phyloP scores from a whole-genome alignment of 1,284 basidiomycete species.

The Puccinia novopanici region DNA sequence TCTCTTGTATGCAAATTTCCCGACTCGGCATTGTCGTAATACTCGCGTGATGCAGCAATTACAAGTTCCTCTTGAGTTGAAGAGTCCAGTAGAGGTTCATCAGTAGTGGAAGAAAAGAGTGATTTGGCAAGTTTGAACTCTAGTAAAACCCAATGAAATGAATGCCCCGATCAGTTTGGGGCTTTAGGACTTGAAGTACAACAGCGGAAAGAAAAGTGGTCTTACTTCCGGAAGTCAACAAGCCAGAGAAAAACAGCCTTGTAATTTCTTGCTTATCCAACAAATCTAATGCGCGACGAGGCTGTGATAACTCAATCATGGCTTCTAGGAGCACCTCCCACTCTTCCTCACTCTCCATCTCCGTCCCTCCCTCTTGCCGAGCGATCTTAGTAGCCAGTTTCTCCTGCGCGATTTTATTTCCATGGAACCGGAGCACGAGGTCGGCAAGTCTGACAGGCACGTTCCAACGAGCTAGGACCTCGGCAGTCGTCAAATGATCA shows the following conservation, averaged over 20 bases:
- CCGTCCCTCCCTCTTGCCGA: slow-evolving; percentile 65
- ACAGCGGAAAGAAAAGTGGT: neutral
- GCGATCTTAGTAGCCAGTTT: slow-evolving; percentile 83
- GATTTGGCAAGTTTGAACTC: slow-evolving; percentile 75
- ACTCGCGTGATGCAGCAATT: slow-evolving; percentile 75
- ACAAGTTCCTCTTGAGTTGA: slow-evolving; percentile 73
- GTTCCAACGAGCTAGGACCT: slow-evolving; percentile 82
- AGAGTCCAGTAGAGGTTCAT: slow-evolving; percentile 65
- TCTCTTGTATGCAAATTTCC: slow-evolving; percentile 88
- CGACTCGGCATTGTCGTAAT: slow-evolving; percentile 87
- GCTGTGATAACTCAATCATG: slow-evolving; percentile 77
- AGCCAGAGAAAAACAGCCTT: slow-evolving; percentile 76
- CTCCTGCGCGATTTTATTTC: slow-evolving; percentile 71
- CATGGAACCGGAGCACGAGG: slow-evolving; percentile 79
- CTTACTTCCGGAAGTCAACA: slow-evolving; percentile 82
- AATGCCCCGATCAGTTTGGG: neutral
- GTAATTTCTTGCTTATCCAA: slow-evolving; percentile 71
- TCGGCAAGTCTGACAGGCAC: slow-evolving; percentile 71
- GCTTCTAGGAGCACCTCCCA: slow-evolving; percentile 85
- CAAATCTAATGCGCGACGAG: slow-evolving; percentile 74
- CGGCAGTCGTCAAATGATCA: slow-evolving; percentile 87
- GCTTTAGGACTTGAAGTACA: neutral
- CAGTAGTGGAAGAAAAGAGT: slow-evolving; percentile 66
- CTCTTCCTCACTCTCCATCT: slow-evolving; percentile 68
- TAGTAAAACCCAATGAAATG: slow-evolving; percentile 59